Conservation (phyloP, 495 filamentous ascomycete genomes). For the Penicillium crystallinum region DNA sequence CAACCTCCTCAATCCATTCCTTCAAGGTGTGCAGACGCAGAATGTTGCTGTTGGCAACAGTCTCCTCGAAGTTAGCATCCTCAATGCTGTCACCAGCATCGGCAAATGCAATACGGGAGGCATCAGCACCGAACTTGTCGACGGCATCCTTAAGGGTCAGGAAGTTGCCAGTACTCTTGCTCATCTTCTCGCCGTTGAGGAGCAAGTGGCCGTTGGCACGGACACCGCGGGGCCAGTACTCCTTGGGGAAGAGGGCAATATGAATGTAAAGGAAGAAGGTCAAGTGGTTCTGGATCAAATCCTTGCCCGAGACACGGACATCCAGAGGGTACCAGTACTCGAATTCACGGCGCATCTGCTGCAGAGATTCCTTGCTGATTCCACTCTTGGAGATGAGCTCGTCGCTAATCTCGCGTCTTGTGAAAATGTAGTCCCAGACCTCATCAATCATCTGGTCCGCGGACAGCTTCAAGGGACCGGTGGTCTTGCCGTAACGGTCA, state of each 20-base stretch:
- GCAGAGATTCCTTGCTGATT: conserved; percentile 65
- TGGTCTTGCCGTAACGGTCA: conserved; percentile 70
- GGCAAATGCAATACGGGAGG: conserved; percentile 82
- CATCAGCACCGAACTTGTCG: conserved; percentile 91
- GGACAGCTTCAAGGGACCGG: conserved; percentile 60
- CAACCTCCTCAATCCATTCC: conserved; percentile 86
- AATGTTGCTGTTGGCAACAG: conserved; percentile 85
- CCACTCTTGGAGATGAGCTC: conserved; percentile 56
- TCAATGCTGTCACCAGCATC: conserved; percentile 93
- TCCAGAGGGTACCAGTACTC: conserved; percentile 97
- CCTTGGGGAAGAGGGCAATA: conserved; percentile 75
- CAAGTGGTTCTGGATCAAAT: conserved; percentile 82
- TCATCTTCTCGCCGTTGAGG: conserved; percentile 96
- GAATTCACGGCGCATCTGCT: conserved; percentile 81
- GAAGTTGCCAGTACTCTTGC: conserved; percentile 93
- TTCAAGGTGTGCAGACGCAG: conserved; percentile 78
- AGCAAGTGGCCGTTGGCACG: conserved; percentile 89
- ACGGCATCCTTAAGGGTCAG: conserved; percentile 82
- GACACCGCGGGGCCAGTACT: conserved; percentile 81
- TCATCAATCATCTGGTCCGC: conserved; percentile 92
- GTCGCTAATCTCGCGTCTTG: conserved; percentile 57
- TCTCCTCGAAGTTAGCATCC: conserved; percentile 97
- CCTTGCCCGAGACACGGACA: conserved; percentile 76
- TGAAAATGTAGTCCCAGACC: conserved; percentile 94
- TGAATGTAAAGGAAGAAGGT: conserved; percentile 98